Evolutionary conservation across 176 grass and related monocot species (phyloP).

Genomic region (Dactylis glomerata): DNA sequence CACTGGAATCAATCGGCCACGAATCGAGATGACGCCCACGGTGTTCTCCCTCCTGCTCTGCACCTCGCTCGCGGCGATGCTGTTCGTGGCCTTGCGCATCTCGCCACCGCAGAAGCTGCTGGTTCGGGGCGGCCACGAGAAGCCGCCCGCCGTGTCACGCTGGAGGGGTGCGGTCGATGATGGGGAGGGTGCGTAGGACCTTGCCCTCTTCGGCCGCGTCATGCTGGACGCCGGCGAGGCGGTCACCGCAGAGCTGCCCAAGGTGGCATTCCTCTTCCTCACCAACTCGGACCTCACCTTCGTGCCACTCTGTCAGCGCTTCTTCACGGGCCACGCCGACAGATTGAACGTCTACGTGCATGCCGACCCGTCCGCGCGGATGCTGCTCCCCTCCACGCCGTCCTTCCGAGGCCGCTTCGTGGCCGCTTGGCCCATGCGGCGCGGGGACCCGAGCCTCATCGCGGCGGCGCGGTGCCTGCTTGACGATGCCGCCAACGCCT

Average conservation of each 20-base stretch:
- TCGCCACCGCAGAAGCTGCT: neutral
- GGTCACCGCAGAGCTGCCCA: constrained; percentile 29
- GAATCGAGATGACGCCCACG: constrained; percentile 34
- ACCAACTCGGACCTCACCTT: constrained; percentile 80
- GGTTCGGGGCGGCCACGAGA: neutral
- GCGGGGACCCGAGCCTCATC: constrained; percentile 75
- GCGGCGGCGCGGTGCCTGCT: constrained; percentile 64
- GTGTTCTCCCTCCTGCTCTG: constrained; percentile 49
- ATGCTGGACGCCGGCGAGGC: constrained; percentile 20
- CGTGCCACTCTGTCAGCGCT: constrained; percentile 74
- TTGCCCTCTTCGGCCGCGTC: constrained; percentile 53
- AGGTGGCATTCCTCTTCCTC: constrained; percentile 90
- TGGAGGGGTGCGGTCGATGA: neutral
- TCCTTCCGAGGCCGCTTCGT: constrained; percentile 66
- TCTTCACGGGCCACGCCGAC: constrained; percentile 53
- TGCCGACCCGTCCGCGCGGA: constrained; percentile 46
- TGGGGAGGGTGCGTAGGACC: constrained; percentile 47
- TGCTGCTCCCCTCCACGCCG: constrained; percentile 19
- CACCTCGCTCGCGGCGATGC: constrained; percentile 41
- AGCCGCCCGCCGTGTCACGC: neutral
- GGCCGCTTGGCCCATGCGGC: constrained; percentile 54
- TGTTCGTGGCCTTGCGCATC: constrained; percentile 31
- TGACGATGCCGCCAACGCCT: constrained; percentile 72
- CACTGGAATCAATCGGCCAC: neutral
- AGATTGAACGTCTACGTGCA: constrained; percentile 71